These are phyloP conservation scores for Colletotrichum spaethianum DNA, from an alignment of 2,329 filamentous ascomycete genomes.

Conservation along the genomic window DNA sequence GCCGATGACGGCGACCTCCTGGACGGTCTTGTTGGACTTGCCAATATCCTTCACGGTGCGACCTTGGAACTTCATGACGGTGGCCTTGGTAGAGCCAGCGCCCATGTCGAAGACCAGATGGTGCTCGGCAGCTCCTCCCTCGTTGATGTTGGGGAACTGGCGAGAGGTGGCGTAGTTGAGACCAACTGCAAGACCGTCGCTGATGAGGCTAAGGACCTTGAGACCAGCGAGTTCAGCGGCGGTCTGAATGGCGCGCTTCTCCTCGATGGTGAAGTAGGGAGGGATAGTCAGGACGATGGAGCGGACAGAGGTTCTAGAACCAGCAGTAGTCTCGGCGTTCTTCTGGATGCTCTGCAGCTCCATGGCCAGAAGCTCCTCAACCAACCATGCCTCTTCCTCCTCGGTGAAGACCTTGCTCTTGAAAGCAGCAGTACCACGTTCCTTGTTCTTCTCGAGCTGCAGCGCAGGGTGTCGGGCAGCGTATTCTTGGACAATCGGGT, in stretches of 20 bases:
- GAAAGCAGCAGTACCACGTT: constrained; percentile 82
- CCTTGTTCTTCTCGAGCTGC: constrained; percentile 72
- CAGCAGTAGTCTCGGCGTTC: constrained; percentile 89
- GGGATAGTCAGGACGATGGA: constrained; percentile 93
- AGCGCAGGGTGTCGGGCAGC: constrained; percentile 83
- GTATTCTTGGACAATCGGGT: constrained; percentile 78
- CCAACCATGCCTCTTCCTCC: constrained; percentile 77
- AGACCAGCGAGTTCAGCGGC: constrained; percentile 91
- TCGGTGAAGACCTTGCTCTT: constrained; percentile 78
- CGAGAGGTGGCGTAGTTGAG: constrained; percentile 95
- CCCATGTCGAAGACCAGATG: constrained; percentile 99
- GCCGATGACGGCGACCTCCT: constrained; percentile 92
- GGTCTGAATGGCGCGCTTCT: constrained; percentile 87
- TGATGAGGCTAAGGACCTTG: constrained; percentile 86
- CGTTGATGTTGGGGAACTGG: constrained; percentile 87
- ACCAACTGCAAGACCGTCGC: constrained; percentile 91
- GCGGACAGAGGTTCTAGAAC: constrained; percentile 79
- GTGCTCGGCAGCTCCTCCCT: constrained; percentile 89
- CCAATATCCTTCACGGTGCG: constrained; percentile 91
- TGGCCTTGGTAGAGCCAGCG: constrained; percentile 92
- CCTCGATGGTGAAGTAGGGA: constrained; percentile 89
- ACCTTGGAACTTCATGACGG: constrained; percentile 90
- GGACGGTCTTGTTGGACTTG: constrained; percentile 95
- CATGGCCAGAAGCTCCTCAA: constrained; percentile 97
- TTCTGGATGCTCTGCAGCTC: constrained; percentile 91